Percentiles rank a stretch among this genome's conserved stretches.
Evolutionary conservation across 768 basidiomycete genomes (phyloP).

Genomic region (Heimioporus sp.): DNA sequence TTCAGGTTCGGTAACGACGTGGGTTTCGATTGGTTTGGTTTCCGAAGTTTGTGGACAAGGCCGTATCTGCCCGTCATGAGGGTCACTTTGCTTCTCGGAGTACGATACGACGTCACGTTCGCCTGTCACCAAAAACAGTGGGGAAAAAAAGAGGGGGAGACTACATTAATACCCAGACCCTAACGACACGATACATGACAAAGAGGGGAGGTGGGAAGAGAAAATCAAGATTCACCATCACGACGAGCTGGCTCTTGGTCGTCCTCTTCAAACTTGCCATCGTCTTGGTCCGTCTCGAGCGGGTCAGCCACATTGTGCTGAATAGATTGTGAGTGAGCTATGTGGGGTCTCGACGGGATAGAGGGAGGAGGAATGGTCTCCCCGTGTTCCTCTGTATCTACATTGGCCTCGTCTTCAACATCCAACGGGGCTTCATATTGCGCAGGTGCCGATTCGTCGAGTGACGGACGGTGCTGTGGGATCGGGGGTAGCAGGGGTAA

Average conservation of each 20-base stretch:
- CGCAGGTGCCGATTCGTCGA: slow-evolving; percentile 7
- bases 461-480: slow-evolving; percentile 16
- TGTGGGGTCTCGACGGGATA: slow-evolving; percentile 22
- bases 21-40: slow-evolving; percentile 1
- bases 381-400: slow-evolving; percentile 23
- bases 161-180: slow-evolving; percentile 32
- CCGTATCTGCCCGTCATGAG: not conserved
- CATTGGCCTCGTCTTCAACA: slow-evolving; percentile 23
- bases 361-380: slow-evolving; percentile 19
- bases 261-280: slow-evolving; percentile 12
- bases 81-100: slow-evolving; percentile 13
- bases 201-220: slow-evolving; percentile 4
- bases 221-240: slow-evolving; percentile 45
- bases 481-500: slow-evolving; percentile 20
- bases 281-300: slow-evolving; percentile 16
- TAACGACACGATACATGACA: slow-evolving; percentile 23
- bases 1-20: not conserved
- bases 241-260: slow-evolving; percentile 18
- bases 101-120: slow-evolving; percentile 13
- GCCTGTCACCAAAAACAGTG: slow-evolving; percentile 19
- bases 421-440: slow-evolving; percentile 7
- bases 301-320: slow-evolving; percentile 13
- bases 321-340: slow-evolving; percentile 7
- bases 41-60: slow-evolving; percentile 2
- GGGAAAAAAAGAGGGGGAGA: not conserved